Evolutionary conservation across 257 asterid genomes (phyloP).

Genomic region (Salvia splendens): DNA sequence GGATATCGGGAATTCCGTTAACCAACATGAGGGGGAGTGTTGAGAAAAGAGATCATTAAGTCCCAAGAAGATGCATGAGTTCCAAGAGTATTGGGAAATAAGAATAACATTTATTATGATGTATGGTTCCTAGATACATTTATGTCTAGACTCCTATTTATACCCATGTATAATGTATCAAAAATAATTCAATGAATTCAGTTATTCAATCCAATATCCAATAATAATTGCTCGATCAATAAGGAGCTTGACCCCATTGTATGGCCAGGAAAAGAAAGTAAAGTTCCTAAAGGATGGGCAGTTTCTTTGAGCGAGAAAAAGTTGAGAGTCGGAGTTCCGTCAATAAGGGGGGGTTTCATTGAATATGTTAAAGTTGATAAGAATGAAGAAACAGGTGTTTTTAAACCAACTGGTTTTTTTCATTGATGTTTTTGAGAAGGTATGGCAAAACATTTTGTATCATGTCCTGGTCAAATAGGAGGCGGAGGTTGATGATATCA

Average conservation of each 20-base stretch:
- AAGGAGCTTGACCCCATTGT: constrained; percentile 39
- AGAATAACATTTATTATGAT: too few species aligned
- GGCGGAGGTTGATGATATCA: constrained; percentile 23
- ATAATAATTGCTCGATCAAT: too few species aligned
- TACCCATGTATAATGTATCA: too few species aligned
- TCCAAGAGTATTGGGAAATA: too few species aligned
- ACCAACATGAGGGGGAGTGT: too few species aligned
- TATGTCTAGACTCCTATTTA: too few species aligned
- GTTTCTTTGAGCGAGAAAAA: constrained; percentile 41
- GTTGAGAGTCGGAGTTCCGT: constrained; percentile 48
- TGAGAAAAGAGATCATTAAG: too few species aligned
- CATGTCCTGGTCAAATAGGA: constrained; percentile 33
- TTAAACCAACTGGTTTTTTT: constrained; percentile 46
- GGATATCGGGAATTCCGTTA: too few species aligned
- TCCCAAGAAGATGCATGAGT: too few species aligned
- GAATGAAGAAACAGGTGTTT: constrained; percentile 31
- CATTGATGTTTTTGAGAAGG: constrained; percentile 43
- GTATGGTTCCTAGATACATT: too few species aligned
- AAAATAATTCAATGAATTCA: too few species aligned
- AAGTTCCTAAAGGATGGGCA: constrained; percentile 46
- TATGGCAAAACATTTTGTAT: constrained; percentile 36
- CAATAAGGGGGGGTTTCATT: constrained; percentile 28
- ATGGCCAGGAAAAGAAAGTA: constrained; percentile 49
- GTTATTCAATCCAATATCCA: too few species aligned
- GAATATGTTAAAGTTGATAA: constrained; percentile 42